Evolutionary conservation across 2,329 filamentous ascomycete species (phyloP), one percentile per base, ranked within the genome.

Genomic region (Blastomyces parvus): DNA sequence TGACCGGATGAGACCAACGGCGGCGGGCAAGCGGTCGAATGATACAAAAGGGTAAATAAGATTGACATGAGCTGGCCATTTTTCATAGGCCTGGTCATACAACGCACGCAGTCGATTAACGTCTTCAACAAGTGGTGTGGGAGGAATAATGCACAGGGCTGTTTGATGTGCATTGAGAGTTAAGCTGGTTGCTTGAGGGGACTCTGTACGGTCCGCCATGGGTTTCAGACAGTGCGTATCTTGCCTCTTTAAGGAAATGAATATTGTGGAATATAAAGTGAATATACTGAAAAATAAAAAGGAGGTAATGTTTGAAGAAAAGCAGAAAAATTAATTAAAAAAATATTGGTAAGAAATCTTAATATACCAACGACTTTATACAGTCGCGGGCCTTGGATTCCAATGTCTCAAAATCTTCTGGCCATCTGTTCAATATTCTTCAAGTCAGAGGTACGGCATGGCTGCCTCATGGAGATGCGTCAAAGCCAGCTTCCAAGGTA

Each of bases 31-130:
- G 9, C 68, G 67, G 2, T 82, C 78, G 0, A 78, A 73, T 2
- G 73, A 70, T 7, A 87, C 83, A 70, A 88, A 89, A 0, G 86
- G 87, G 69, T 88, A 88, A 27, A 88, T 68, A 33, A 89, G 72
- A 67, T 88, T 89, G 68, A 88, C 70, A 67, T 88, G 86, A 14
- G 86, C 83, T 3, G 86, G 85, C 86, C 87, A 89, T 72, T 79
- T 83, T 33, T 76, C 77, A 66, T 82, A 83, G 0, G 81, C 79
- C 65, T 84, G 84, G 72, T 89, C 86, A 73, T 88, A 86, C 14
- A 85, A 74, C n/a, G 76, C 78, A 55, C 86, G 82, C 2, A 89
- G 73, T 17, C 75, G 74, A 67, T 88, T 79, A 60, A 86, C 71
- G 3, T 80, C 68, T 1, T 75, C 65, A 76, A 81, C 83, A 44